Evolutionary conservation across 768 basidiomycete genomes (phyloP), one percentile per base, ranked within the genome.

Genomic region (Naganishia vishniacii): DNA sequence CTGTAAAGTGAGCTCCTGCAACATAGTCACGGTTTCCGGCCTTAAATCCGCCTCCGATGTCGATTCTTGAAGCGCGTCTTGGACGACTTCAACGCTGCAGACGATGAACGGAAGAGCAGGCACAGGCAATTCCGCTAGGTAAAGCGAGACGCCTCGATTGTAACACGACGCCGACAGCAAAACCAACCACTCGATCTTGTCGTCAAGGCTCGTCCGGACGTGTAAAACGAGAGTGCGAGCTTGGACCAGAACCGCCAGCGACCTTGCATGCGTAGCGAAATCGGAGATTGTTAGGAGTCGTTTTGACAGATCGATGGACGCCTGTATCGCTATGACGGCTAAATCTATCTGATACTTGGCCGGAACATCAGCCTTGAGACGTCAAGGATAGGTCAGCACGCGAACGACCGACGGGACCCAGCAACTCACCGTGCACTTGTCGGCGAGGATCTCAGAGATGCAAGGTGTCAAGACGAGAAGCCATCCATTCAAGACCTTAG

Each of bases 1-100:
- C 87, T 85, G 32, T 85, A 84, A 63, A 84, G 82, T 1, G 89
- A 79, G 67, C 83, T 82, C 46, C 62, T 78, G 85, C 86, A 88
- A 0, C 73, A 31, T 80, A 83, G 66, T 73, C 67, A 61, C 26
- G 44, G 28, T 59, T 28, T 64, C 60, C 7, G 34, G 31, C 20
- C 70, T 75, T 65, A 71, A 74, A 48, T 74, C 77, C 9, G 60
- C 71, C 9, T 15, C 45, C 26, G 53, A 2, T 48, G 1, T 31
- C n/a, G 53, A 4, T 49, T 48, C 37, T 46, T 68, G 70, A 48
- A 86, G 69, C 1, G 84, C 84, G 56, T 74, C 78, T 37, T 70
- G 75, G 0, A 85, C 86, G 4, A 88, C 71, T 18, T 69, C 66
- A 67, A 87, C 89, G 0, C 84, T 83, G 60, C 84, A 80, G 32